phyloP scores from a whole-genome alignment of 1,139 yeast genomes.

The Sugiyamaella neomexicana region DNA sequence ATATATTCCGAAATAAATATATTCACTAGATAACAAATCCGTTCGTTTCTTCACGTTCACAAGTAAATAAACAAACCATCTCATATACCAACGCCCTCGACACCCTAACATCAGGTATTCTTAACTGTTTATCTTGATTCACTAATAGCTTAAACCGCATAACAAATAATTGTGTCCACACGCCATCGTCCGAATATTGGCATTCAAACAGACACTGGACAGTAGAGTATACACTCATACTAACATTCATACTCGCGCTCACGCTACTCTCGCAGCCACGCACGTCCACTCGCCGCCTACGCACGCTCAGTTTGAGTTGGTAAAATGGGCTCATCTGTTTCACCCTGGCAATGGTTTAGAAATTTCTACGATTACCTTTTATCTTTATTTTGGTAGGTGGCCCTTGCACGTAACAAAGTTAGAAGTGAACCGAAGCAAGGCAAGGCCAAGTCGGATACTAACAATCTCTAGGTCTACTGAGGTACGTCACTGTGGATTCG shows the following conservation, averaged over 20 bases:
- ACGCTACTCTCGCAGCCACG: not conserved
- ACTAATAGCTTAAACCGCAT: not conserved
- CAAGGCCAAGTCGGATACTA: too few species aligned
- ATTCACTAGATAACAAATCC: too few species aligned
- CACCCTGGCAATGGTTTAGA: conserved; percentile 34
- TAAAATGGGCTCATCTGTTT: conserved; percentile 10
- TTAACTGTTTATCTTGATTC: not conserved
- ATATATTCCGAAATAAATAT: too few species aligned
- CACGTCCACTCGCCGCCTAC: not conserved
- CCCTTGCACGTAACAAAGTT: not conserved
- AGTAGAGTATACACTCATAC: not conserved
- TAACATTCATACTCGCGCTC: not conserved
- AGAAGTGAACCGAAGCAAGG: too few species aligned
- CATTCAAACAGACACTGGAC: not conserved
- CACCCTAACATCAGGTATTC: not conserved
- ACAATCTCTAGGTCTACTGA: conserved; percentile 30
- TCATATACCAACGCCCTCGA: not conserved
- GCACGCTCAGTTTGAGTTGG: not conserved
- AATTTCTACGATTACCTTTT: conserved; percentile 34
- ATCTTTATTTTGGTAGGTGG: conserved; percentile 35
- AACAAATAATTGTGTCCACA: not conserved
- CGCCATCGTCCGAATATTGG: not conserved
- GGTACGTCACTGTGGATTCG: too few species aligned
- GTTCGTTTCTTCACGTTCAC: too few species aligned
- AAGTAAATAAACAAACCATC: too few species aligned